Conservation (phyloP, 2,329 filamentous ascomycete genomes). For the Colletotrichum sojae region DNA sequence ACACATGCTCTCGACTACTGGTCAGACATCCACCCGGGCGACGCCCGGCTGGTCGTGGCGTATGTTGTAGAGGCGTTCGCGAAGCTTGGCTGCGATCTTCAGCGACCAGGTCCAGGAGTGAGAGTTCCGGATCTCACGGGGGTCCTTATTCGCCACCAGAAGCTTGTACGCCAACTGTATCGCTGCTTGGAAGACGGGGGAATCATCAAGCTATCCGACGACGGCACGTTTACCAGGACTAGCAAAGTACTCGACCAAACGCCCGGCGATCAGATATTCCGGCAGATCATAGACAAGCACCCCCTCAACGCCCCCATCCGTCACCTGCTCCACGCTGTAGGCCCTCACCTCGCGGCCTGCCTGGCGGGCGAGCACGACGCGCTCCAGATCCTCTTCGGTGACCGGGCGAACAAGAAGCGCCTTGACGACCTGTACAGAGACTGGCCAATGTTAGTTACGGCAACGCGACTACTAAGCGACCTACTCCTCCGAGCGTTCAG, state of each 20-base stretch:
- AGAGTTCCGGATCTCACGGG: slow-evolving; percentile 40
- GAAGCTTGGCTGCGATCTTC: slow-evolving; percentile 47
- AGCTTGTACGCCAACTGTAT: slow-evolving; percentile 47
- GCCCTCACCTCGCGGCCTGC: slow-evolving; percentile 53
- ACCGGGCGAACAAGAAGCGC: slow-evolving; percentile 44
- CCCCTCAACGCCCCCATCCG: slow-evolving; percentile 51
- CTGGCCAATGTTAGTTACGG: slow-evolving; percentile 46
- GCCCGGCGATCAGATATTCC: slow-evolving; percentile 43
- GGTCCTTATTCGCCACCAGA: slow-evolving; percentile 45
- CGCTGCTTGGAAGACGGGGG: slow-evolving; percentile 45
- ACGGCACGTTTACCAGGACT: slow-evolving; percentile 38
- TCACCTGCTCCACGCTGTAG: slow-evolving; percentile 51
- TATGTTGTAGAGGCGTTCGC: slow-evolving; percentile 52
- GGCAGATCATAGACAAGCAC: slow-evolving; percentile 45
- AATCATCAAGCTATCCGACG: background rate
- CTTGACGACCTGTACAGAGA: slow-evolving; percentile 54
- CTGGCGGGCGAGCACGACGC: slow-evolving; percentile 54
- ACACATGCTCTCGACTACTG: slow-evolving; percentile 45
- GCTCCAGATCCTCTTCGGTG: slow-evolving; percentile 56
- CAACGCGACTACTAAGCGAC: slow-evolving; percentile 42
- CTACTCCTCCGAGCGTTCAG: slow-evolving; percentile 40
- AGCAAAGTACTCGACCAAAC: slow-evolving; percentile 9
- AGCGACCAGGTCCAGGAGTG: slow-evolving; percentile 41
- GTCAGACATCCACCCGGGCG: slow-evolving; percentile 45
- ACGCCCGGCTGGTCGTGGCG: slow-evolving; percentile 48